phyloP scores from a whole-genome alignment of 371 early-diverging fungal genomes.

The Rhizopus microsporus region DNA sequence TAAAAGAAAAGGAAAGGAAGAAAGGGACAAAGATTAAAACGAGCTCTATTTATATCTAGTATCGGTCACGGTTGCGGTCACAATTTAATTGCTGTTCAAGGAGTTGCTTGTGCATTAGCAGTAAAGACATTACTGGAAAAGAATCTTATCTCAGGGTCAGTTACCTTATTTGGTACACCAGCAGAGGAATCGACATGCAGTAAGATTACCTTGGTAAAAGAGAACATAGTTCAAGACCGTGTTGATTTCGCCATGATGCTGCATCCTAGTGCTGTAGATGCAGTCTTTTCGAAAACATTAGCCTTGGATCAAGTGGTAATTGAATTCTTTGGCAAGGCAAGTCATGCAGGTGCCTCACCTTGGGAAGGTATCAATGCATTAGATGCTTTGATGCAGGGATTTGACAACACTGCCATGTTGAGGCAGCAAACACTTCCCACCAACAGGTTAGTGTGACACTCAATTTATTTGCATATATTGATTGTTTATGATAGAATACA shows the following conservation, averaged over 20 bases:
- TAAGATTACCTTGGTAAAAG: slow-evolving; percentile 67
- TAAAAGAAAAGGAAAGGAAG: slow-evolving; percentile 4
- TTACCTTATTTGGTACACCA: slow-evolving; percentile 79
- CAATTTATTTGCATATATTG: background rate
- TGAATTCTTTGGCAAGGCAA: slow-evolving; percentile 63
- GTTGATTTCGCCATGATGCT: slow-evolving; percentile 78
- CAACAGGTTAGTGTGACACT: slow-evolving; percentile 30
- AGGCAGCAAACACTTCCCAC: slow-evolving; percentile 70
- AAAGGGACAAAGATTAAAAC: background rate
- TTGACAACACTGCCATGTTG: slow-evolving; percentile 63
- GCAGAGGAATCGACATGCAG: slow-evolving; percentile 77
- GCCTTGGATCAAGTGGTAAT: slow-evolving; percentile 49
- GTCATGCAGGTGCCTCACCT: slow-evolving; percentile 60
- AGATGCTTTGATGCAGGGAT: slow-evolving; percentile 65
- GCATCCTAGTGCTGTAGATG: slow-evolving; percentile 36
- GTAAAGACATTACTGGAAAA: slow-evolving; percentile 55
- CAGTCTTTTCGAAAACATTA: slow-evolving; percentile 33
- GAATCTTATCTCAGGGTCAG: slow-evolving; percentile 53
- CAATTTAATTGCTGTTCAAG: slow-evolving; percentile 71
- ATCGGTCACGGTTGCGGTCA: slow-evolving; percentile 72
- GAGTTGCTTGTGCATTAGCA: slow-evolving; percentile 66
- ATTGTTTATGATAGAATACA: slow-evolving; percentile 53
- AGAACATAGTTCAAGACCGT: slow-evolving; percentile 57
- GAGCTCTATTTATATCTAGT: slow-evolving; percentile 25
- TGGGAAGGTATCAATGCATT: slow-evolving; percentile 78